Conservation (phyloP, 768 basidiomycete species). For the Pleurotus tuoliensis region DNA sequence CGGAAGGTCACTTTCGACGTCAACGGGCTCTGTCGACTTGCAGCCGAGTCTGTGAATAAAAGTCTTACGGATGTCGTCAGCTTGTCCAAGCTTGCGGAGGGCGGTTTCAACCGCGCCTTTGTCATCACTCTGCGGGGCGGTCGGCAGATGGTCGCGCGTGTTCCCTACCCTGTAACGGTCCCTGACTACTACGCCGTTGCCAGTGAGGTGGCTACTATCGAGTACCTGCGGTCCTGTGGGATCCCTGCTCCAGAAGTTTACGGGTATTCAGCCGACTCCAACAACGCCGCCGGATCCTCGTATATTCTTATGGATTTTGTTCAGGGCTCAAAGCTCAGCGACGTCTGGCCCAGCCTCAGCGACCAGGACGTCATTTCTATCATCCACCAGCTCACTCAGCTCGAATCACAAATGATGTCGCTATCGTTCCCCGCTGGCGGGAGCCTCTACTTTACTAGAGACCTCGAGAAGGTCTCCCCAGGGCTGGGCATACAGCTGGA, state of each 20-base stretch:
- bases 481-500: slow-evolving; percentile 24
- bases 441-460: slow-evolving; percentile 35
- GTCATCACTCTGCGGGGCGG: slow-evolving; percentile 24
- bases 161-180: too few species aligned
- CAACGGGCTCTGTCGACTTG: slow-evolving; percentile 19
- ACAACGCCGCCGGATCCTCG: slow-evolving; percentile 25
- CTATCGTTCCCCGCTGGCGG: slow-evolving; percentile 39
- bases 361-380: slow-evolving; percentile 29
- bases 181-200: too few species aligned
- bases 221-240: slow-evolving; percentile 24
- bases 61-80: too few species aligned
- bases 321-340: slow-evolving; percentile 26
- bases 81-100: slow-evolving; percentile 17
- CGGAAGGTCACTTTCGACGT: slow-evolving; percentile 28
- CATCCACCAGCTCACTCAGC: slow-evolving; percentile 27
- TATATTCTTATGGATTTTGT: slow-evolving; percentile 36
- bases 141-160: too few species aligned
- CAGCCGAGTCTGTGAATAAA: too few species aligned
- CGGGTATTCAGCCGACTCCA: slow-evolving; percentile 18
- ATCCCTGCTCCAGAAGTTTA: slow-evolving; percentile 28
- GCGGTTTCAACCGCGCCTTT: slow-evolving; percentile 21
- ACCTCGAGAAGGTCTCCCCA: slow-evolving; percentile 31
- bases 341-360: slow-evolving; percentile 28
- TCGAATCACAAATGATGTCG: slow-evolving; percentile 40
- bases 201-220: slow-evolving; percentile 22